Evolutionary conservation across 1,284 basidiomycete species (phyloP).

Genomic region (Phellopilus nigrolimitatus): DNA sequence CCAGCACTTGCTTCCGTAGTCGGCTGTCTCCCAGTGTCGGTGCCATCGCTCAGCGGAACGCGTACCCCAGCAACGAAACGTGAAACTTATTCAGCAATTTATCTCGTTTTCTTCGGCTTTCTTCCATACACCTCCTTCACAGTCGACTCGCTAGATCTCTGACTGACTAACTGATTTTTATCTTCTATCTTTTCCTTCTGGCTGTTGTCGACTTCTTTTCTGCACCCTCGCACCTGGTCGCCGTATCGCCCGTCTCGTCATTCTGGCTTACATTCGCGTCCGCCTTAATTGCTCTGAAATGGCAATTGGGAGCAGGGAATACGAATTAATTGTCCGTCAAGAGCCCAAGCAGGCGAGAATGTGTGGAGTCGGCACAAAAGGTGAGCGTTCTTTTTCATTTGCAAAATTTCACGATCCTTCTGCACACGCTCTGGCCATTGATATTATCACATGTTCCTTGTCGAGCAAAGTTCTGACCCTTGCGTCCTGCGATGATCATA

Average conservation of each 20-base stretch:
- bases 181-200: neutral
- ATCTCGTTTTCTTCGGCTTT: neutral
- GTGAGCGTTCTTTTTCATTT: conserved; percentile 30
- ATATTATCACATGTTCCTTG: conserved; percentile 10
- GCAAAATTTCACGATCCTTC: conserved; percentile 17
- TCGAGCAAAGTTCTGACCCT: neutral
- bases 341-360: conserved; percentile 89
- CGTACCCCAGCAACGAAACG: too few relatives aligned
- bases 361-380: conserved; percentile 89
- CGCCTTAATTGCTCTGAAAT: conserved; percentile 1
- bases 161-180: neutral
- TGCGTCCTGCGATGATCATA: conserved; percentile 28
- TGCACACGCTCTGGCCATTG: neutral
- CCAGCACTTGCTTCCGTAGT: too few relatives aligned
- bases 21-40: neutral
- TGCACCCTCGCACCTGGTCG: neutral
- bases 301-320: conserved; percentile 50
- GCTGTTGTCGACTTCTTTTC: neutral
- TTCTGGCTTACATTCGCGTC: conserved; percentile 2
- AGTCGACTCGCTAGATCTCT: neutral
- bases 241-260: neutral
- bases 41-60: neutral
- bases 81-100: neutral
- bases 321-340: conserved; percentile 79
- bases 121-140: neutral